Evolutionary conservation across 176 grass and related monocot species (phyloP).

Genomic region (Ensete glaucum): DNA sequence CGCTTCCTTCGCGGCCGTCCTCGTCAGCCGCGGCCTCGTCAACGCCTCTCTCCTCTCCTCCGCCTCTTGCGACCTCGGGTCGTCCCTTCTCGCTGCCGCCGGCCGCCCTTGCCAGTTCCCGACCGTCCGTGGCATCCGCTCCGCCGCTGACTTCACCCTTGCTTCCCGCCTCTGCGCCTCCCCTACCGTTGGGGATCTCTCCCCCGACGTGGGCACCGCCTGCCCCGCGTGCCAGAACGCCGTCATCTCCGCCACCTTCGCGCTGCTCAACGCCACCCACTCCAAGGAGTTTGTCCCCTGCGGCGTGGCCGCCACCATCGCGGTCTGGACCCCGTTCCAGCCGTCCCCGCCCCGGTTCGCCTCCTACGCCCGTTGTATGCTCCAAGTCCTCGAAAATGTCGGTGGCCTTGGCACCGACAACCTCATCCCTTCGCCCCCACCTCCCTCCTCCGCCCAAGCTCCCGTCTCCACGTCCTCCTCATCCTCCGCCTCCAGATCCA

Average conservation of each 20-base stretch:
- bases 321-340: conserved; percentile 31
- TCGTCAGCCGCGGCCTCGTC: conserved; percentile 33
- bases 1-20: conserved; percentile 20
- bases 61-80: conserved; percentile 34
- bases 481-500: conserved; percentile 2
- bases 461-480: background rate
- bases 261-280: conserved; percentile 23
- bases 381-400: conserved; percentile 61
- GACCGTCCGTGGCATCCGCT: conserved; percentile 17
- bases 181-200: background rate
- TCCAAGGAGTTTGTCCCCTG: conserved; percentile 68
- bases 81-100: background rate
- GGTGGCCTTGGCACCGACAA: conserved; percentile 36
- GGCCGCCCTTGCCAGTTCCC: conserved; percentile 3
- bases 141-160: conserved; percentile 27
- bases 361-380: conserved; percentile 49
- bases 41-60: conserved; percentile 26
- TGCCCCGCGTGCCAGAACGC: conserved; percentile 46
- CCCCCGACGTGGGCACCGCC: background rate
- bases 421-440: conserved; percentile 42
- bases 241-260: conserved; percentile 31
- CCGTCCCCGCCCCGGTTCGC: conserved; percentile 27
- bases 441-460: background rate
- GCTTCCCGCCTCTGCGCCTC: conserved; percentile 40
- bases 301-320: conserved; percentile 53